Evolutionary conservation across 305 asterid species (phyloP).

Genomic region (Solanum hybrid): DNA sequence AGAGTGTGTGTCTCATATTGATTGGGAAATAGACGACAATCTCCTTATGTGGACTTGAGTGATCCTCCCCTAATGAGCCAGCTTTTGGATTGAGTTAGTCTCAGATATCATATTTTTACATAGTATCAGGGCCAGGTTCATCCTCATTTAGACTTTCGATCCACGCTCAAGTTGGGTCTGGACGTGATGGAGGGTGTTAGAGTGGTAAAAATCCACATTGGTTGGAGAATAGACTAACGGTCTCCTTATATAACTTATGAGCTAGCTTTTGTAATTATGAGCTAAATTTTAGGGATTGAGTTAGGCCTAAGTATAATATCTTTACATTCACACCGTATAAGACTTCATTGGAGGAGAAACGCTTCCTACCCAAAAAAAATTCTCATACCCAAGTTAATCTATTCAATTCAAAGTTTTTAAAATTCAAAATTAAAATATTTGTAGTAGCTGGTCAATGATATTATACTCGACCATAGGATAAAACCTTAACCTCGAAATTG

Average conservation of each 20-base stretch:
- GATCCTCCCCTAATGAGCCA: neutral
- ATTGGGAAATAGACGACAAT: neutral
- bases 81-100: neutral
- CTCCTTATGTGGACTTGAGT: neutral
- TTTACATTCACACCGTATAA: no score
- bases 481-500: neutral
- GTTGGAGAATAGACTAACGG: no score
- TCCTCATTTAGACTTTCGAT: neutral
- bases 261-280: no score
- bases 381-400: neutral
- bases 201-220: no score
- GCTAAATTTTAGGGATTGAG: no score
- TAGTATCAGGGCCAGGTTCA: no score
- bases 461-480: neutral
- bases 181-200: neutral
- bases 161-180: neutral
- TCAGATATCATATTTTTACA: no score
- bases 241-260: no score
- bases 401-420: slow-evolving; percentile 10
- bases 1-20: no score
- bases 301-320: no score
- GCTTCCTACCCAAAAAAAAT: neutral
- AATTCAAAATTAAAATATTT: no score
- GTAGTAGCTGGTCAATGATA: neutral
- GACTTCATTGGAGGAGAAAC: neutral